Evolutionary conservation across 306 rosid species (phyloP).

Genomic region (Psophocarpus tetragonolobus): DNA sequence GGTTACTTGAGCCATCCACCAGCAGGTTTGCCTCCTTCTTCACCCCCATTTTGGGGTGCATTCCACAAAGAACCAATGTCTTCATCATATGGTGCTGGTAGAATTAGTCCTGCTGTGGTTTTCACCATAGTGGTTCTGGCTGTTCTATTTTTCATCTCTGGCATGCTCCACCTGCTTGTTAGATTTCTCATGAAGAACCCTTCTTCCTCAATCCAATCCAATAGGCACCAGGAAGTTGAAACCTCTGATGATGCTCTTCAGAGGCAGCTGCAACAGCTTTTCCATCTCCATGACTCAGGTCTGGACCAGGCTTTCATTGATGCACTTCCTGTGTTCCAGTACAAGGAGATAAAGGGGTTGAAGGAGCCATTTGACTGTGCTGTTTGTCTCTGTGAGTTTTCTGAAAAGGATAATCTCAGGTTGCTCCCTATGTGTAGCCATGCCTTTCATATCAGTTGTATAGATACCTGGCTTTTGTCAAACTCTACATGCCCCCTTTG

Average conservation of each 20-base stretch:
- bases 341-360: slow-evolving; percentile 69
- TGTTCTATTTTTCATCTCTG: slow-evolving; percentile 81
- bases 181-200: slow-evolving; percentile 79
- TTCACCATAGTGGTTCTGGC: slow-evolving; percentile 81
- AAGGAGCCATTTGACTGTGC: slow-evolving; percentile 88
- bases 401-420: slow-evolving; percentile 82
- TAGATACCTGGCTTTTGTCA: slow-evolving; percentile 89
- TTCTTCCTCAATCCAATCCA: slow-evolving; percentile 61
- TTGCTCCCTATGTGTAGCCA: slow-evolving; percentile 88
- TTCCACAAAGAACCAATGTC: slow-evolving; percentile 50
- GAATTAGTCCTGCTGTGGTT: slow-evolving; percentile 83
- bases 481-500: slow-evolving; percentile 88
- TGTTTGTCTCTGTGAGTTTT: slow-evolving; percentile 75
- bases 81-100: slow-evolving; percentile 53
- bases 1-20: slow-evolving; percentile 64
- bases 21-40: slow-evolving; percentile 44
- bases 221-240: slow-evolving; percentile 65
- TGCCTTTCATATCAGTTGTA: slow-evolving; percentile 80
- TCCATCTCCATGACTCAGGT: slow-evolving; percentile 87
- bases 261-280: slow-evolving; percentile 84
- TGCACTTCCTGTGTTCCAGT: slow-evolving; percentile 84
- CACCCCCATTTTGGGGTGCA: slow-evolving; percentile 45
- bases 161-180: slow-evolving; percentile 80
- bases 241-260: slow-evolving; percentile 79
- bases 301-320: slow-evolving; percentile 88